Percentiles rank a stretch among this genome's conserved stretches.
Conservation (phyloP, 169 alveolate genomes). For the Cystoisospora suis region DNA sequence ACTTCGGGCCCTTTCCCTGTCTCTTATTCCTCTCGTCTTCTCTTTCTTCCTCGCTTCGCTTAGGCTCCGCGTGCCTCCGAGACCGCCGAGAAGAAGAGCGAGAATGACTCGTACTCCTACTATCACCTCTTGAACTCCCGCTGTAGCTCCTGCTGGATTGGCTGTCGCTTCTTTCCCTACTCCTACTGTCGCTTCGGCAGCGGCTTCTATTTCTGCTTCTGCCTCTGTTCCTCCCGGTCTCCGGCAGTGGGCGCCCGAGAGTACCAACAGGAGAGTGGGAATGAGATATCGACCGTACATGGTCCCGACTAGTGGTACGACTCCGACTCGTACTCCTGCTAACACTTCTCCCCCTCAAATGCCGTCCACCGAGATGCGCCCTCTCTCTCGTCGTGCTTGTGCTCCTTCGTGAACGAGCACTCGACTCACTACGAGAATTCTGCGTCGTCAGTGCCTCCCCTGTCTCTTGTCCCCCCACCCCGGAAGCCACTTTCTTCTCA, state of each 20-base stretch:
- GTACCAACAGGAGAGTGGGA: conserved; percentile 18
- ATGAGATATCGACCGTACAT: background rate
- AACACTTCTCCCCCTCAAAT: background rate
- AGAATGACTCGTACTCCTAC: background rate
- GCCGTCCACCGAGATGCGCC: background rate
- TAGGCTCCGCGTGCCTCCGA: too few species aligned
- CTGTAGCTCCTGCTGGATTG: background rate
- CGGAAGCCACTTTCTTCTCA: background rate
- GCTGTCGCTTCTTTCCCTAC: background rate
- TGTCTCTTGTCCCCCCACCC: background rate
- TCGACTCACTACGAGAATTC: background rate
- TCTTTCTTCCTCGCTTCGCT: too few species aligned
- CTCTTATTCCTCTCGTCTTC: background rate
- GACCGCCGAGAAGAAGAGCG: background rate
- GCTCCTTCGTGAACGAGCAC: background rate
- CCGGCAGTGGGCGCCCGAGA: conserved; percentile 1
- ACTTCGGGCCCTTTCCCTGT: background rate
- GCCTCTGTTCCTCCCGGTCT: background rate
- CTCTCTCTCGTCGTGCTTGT: background rate
- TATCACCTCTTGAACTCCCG: too few species aligned
- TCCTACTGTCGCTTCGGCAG: background rate
- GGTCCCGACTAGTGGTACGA: background rate
- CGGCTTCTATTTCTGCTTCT: background rate
- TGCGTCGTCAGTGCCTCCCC: background rate
- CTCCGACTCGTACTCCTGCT: conserved; percentile 33